Percentiles rank a stretch among this genome's conserved stretches.
phyloP scores from a whole-genome alignment of 306 rosid species.

The Hippophae rhamnoides region DNA sequence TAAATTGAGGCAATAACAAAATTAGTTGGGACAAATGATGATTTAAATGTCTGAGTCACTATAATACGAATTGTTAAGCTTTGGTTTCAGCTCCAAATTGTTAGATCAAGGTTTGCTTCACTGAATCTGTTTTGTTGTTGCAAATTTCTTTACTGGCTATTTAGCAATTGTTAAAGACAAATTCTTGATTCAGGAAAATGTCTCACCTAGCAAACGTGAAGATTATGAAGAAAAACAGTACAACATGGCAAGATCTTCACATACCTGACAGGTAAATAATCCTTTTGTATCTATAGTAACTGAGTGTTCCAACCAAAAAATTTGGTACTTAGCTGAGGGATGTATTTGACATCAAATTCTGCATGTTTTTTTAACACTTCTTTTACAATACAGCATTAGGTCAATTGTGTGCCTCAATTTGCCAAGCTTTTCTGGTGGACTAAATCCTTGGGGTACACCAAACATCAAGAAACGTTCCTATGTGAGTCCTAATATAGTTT shows the following conservation, averaged over 20 bases:
- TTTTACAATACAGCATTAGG: slow-evolving; percentile 54
- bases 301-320: no score
- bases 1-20: no score
- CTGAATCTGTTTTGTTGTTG: no score
- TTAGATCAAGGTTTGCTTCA: no score
- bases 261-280: slow-evolving; percentile 60
- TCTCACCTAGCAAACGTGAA: slow-evolving; percentile 67
- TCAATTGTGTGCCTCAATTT: slow-evolving; percentile 87
- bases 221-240: slow-evolving; percentile 44
- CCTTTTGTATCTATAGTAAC: not conserved
- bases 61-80: no score
- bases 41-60: no score
- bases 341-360: not conserved
- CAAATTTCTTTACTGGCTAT: slow-evolving; percentile 3
- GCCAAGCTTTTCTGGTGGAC: slow-evolving; percentile 98
- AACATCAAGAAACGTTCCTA: slow-evolving; percentile 31
- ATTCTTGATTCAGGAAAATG: slow-evolving; percentile 50
- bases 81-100: no score
- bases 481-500: slow-evolving; percentile 27
- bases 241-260: slow-evolving; percentile 52
- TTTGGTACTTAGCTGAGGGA: no score
- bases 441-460: slow-evolving; percentile 94
- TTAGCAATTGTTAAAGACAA: not conserved
- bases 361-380: slow-evolving; percentile 11
- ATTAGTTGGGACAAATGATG: no score